Base-by-base conservation (phyloP, 139 green algal genomes). In the Choricystis sp. region DNA sequence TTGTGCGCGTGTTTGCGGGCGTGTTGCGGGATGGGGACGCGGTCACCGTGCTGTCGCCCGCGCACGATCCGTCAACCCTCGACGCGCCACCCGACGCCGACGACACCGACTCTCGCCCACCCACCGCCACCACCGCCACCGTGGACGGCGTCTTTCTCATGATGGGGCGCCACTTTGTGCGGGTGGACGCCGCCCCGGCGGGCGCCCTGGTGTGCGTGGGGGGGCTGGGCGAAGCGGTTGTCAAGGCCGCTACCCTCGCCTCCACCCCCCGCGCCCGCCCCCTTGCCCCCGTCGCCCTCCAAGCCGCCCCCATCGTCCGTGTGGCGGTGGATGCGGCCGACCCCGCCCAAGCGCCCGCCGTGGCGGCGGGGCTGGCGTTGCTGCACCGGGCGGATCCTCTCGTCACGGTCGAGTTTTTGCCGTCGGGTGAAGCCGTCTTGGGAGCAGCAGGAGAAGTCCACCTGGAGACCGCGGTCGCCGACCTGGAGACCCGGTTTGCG, bases 381-480 rank as follows among this genome's bases (percentile, higher is more conserved):
- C 82, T 99, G 57, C 89, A 96, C 75, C 68, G 75, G n/a, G 86
- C 91, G 0, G 91, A 98, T 71, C 89, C 91, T 1, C 87, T 96
- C 62, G 88, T 96, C 26, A 83, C 4, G 29, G 57, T 76, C 49
- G 67, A 81, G 31, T 57, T 48, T 56, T n/a, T 79, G 49, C 69
- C 69, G 49, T 78, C 63, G 24, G 89, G 89, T 1, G 89, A 96
- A 77, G 81, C 91, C 65, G 82, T 98, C 62, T 59, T 98, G 27
- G 83, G 79, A 26, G 87, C 91, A 22, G 90, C 89, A 63, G 93
- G 93, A 0, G 93, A 99, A 74, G 91, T 98, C 61, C 93, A 99
- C 78, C 71, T 99, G 62, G 87, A 96, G 79, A 94, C 86, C 3
- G 93, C 87, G 66, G 71, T 99, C 56, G 91, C 94, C 69, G 92